Percentiles rank a stretch among this genome's conserved stretches.
Conservation (phyloP, 176 grass and related monocot species). For the Hsuehochloa calcarea region DNA sequence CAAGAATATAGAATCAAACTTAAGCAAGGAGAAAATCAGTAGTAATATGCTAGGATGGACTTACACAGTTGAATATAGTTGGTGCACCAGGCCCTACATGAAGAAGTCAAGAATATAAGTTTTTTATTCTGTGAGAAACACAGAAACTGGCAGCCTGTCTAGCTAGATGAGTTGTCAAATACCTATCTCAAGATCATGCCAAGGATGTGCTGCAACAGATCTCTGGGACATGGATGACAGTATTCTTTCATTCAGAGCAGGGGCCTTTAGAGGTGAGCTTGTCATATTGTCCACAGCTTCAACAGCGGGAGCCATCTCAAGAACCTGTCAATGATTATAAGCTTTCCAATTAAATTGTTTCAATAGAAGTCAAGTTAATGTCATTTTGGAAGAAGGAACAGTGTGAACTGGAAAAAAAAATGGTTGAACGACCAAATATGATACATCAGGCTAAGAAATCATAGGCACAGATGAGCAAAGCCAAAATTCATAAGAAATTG, state of each 20-base stretch:
- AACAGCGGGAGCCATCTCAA: slow-evolving; percentile 61
- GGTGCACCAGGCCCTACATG: slow-evolving; percentile 82
- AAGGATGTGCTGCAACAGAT: slow-evolving; percentile 88
- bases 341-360: not conserved
- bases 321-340: slow-evolving; percentile 33
- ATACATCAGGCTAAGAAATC: not conserved
- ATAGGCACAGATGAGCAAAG: not conserved
- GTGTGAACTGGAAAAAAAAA: not conserved
- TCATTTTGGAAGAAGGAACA: slow-evolving; percentile 8
- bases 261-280: slow-evolving; percentile 11
- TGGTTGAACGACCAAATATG: not conserved
- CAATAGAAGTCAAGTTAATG: not conserved
- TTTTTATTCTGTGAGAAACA: not conserved
- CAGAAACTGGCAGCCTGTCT: not conserved
- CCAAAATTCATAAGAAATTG: not conserved
- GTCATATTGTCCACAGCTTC: slow-evolving; percentile 42
- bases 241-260: slow-evolving; percentile 82
- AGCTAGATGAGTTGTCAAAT: slow-evolving; percentile 21
- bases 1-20: not conserved
- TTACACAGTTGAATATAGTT: slow-evolving; percentile 92
- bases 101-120: slow-evolving; percentile 3
- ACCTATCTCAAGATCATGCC: slow-evolving; percentile 99
- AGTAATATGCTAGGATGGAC: slow-evolving; percentile 18
- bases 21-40: not conserved
- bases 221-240: slow-evolving; percentile 76